These are phyloP conservation scores for Triticum urartu DNA, from an alignment of 176 grass and related monocot species.

Conservation along the genomic window DNA sequence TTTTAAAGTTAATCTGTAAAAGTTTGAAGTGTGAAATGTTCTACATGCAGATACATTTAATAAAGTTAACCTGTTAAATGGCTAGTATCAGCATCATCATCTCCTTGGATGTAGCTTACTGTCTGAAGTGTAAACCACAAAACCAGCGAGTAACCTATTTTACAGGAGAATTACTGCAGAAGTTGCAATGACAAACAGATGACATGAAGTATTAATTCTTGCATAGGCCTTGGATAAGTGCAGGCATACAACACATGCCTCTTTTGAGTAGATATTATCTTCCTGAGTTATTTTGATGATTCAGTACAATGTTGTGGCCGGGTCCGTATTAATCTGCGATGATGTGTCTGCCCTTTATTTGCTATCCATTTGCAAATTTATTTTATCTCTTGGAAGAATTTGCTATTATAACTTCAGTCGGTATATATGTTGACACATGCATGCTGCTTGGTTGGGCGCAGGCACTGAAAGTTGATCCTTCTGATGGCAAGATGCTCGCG, in stretches of 20 bases:
- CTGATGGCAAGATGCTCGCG: constrained; percentile 24
- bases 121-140: background rate
- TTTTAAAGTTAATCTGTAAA: background rate
- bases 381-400: background rate
- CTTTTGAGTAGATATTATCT: background rate
- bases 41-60: background rate
- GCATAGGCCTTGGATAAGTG: background rate
- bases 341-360: background rate
- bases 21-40: background rate
- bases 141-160: background rate
- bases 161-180: background rate
- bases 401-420: background rate
- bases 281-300: background rate
- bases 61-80: background rate
- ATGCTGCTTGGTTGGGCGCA: constrained; percentile 1
- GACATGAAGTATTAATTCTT: background rate
- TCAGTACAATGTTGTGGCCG: background rate
- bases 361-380: background rate
- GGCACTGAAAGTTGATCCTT: constrained; percentile 33
- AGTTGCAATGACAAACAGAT: background rate
- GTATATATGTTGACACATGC: background rate
- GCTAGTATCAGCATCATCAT: background rate
- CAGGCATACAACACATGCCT: background rate
- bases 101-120: background rate
- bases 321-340: background rate